Evolutionary conservation across 139 green algal species (phyloP), one percentile per base, ranked within the genome.

Genomic region (Asterochloris sp.): DNA sequence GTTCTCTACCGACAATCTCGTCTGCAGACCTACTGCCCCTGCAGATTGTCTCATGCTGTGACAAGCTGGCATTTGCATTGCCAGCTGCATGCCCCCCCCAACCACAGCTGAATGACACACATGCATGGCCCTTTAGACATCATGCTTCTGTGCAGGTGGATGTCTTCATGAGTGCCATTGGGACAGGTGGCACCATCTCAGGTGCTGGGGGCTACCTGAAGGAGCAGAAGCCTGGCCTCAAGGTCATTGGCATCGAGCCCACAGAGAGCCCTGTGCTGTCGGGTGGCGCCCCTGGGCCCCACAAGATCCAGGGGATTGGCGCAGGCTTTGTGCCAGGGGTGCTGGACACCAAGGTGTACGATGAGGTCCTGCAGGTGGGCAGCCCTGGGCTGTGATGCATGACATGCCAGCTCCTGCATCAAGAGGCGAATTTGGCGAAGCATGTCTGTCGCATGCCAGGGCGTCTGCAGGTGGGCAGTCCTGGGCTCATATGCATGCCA

Each of bases 231-330:
- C 82, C 91, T 0, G 61, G 66, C 13, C 61, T 95, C 38, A 86
- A 91, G 79, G 82, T 96, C 1, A 82, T 96, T 27, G 94, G 93
- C 10, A 93, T 98, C 78, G 94, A 98, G 89, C 94, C 94, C 2
- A 80, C 83, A 13, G 94, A 97, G 90, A 92, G 84, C 66, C 86
- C 93, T 6, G 83, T 86, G 62, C 77, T 86, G 28, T 83, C 81
- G 47, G 86, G 92, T 17, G 92, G 92, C 79, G 92, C 91, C 69
- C 92, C 95, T 23, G 93, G 96, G 4, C 96, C 95, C 1, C 96
- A 99, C 90, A 98, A 98, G 88, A 99, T 99, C 85, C 96, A 98
- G 84, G 93, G 85, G 87, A 99, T 99, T 76, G 97, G 97, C 62
- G 97, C 97, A 0, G 97, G 97, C 27, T 99, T 99, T 82, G 89